These are phyloP conservation scores for Candida maesae DNA, from an alignment of 805 yeast genomes.

Conservation along the genomic window DNA sequence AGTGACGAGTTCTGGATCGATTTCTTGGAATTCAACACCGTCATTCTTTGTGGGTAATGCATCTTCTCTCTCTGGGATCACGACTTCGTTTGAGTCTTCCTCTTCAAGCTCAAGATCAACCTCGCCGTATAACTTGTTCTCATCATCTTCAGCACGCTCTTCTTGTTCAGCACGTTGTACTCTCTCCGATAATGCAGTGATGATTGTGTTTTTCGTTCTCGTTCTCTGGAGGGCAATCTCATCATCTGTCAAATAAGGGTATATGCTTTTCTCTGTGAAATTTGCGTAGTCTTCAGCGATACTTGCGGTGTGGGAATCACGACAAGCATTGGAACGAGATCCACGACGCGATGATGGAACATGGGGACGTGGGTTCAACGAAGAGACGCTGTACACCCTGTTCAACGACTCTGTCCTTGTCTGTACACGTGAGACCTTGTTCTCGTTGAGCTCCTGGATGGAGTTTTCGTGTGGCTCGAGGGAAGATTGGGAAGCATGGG, in stretches of 20 bases:
- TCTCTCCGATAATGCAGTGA: conserved; percentile 31
- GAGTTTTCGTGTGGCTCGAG: neutral
- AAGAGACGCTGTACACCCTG: conserved; percentile 9
- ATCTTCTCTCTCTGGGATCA: conserved; percentile 23
- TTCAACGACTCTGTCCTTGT: neutral
- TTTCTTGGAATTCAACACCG: conserved; percentile 49
- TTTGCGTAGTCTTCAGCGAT: conserved; percentile 11
- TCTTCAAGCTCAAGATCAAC: too few relatives aligned
- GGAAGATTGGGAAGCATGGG: neutral
- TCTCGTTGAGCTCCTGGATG: neutral
- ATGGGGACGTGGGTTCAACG: conserved; percentile 14
- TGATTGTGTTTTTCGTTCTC: conserved; percentile 41
- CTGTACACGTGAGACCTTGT: neutral
- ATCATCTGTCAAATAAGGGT: conserved; percentile 33
- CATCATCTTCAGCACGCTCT: conserved; percentile 9
- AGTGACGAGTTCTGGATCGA: conserved; percentile 65
- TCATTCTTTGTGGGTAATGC: conserved; percentile 33
- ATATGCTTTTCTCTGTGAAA: conserved; percentile 32
- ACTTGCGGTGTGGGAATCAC: neutral
- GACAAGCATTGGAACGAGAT: neutral
- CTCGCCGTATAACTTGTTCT: neutral
- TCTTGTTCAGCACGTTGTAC: conserved; percentile 9
- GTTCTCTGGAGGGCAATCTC: conserved; percentile 40
- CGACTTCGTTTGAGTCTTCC: neutral
- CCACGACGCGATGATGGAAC: conserved; percentile 7